Evolutionary conservation across 768 basidiomycete genomes (phyloP).

Genomic region (Boletellus ananas): DNA sequence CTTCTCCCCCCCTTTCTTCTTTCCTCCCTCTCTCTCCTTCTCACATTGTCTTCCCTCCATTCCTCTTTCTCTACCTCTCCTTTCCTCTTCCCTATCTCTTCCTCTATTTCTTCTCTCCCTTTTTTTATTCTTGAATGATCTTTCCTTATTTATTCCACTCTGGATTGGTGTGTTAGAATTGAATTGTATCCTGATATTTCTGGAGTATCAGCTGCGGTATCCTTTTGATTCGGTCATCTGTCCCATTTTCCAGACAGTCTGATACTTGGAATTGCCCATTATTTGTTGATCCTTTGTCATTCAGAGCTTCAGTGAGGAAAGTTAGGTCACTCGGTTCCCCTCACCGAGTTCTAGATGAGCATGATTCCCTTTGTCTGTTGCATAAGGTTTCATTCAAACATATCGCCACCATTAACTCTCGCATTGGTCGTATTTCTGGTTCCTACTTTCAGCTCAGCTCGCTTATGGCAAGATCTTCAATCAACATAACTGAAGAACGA

Average conservation of each 20-base stretch:
- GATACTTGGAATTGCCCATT: not conserved
- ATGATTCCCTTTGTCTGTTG: not conserved
- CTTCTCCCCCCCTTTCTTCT: not conserved
- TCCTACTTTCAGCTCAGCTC: conserved; percentile 5
- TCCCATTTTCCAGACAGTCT: not conserved
- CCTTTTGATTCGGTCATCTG: not conserved
- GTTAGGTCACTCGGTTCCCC: not conserved
- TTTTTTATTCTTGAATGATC: too few species aligned
- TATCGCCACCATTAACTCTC: conserved; percentile 1
- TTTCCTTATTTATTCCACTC: not conserved
- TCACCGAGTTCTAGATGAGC: conserved; percentile 2
- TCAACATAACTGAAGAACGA: not conserved
- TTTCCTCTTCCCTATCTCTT: too few species aligned
- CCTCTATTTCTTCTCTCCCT: too few species aligned
- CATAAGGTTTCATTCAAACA: conserved; percentile 3
- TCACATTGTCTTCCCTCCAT: conserved; percentile 1
- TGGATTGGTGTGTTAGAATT: too few species aligned
- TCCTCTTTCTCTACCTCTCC: too few species aligned
- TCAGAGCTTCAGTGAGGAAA: not conserved
- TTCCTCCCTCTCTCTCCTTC: conserved; percentile 7
- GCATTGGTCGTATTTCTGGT: not conserved
- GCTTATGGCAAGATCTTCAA: conserved; percentile 2
- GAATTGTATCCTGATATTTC: too few species aligned
- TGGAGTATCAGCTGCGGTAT: too few species aligned
- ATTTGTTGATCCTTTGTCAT: conserved; percentile 8